These are phyloP conservation scores for Gryganskiella cystojenkinii DNA, from an alignment of 192 early-diverging fungal genomes.

Conservation along the genomic window DNA sequence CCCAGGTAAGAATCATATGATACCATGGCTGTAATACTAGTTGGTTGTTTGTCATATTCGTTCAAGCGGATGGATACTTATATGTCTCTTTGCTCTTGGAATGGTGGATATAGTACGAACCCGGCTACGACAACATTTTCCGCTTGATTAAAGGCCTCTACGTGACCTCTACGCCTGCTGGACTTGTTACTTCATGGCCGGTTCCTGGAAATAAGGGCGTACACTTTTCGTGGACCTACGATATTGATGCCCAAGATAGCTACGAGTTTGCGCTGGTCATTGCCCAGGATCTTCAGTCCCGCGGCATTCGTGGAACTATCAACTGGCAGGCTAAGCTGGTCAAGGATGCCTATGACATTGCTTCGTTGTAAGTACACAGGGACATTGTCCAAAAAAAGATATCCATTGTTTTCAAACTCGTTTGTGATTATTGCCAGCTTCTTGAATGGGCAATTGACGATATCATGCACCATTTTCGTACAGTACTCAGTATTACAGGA, in stretches of 20 bases:
- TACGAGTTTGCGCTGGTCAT: neutral
- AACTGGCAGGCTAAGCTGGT: constrained; percentile 25
- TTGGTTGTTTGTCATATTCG: too few species aligned
- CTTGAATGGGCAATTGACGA: too few species aligned
- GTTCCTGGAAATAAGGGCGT: constrained; percentile 29
- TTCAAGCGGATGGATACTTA: too few species aligned
- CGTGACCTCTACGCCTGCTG: constrained; percentile 4
- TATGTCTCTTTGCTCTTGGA: neutral
- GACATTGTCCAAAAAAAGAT: too few species aligned
- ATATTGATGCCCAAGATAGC: constrained; percentile 24
- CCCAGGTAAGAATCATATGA: too few species aligned
- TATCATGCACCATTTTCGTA: neutral
- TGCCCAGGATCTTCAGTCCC: constrained; percentile 7
- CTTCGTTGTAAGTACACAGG: constrained; percentile 7
- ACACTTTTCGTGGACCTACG: constrained; percentile 21
- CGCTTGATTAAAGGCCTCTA: constrained; percentile 19
- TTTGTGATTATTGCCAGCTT: too few species aligned
- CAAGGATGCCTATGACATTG: constrained; percentile 25
- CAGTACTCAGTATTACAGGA: constrained; percentile 25
- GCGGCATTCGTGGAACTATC: constrained; percentile 16
- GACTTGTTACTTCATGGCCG: constrained; percentile 19
- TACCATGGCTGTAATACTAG: too few species aligned
- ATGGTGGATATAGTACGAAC: constrained; percentile 7
- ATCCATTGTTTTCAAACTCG: too few species aligned
- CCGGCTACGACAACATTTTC: constrained; percentile 24